phyloP scores from a whole-genome alignment of 2,329 filamentous ascomycete species.

The Ceratocystiopsis minuta region DNA sequence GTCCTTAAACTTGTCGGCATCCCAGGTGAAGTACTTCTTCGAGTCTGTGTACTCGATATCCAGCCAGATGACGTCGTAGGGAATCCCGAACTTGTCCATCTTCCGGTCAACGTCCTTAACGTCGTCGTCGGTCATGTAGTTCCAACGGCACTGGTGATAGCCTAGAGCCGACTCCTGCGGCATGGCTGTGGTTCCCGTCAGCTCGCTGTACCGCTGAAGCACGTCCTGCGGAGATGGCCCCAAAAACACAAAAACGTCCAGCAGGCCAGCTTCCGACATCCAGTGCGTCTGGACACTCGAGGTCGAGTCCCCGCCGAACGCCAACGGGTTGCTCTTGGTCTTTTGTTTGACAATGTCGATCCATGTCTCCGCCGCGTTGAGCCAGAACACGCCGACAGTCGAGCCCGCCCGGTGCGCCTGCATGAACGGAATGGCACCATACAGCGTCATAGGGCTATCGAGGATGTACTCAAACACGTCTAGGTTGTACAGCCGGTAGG shows the following conservation, averaged over 20 bases:
- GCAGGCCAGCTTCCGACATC: conserved; percentile 79
- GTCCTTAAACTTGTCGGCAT: conserved; percentile 71
- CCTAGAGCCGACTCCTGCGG: conserved; percentile 84
- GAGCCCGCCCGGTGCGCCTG: conserved; percentile 89
- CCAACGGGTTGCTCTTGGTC: conserved; percentile 54
- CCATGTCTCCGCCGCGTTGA: conserved; percentile 95
- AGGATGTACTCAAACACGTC: conserved; percentile 97
- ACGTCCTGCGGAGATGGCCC: conserved; percentile 74
- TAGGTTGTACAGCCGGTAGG: conserved; percentile 87
- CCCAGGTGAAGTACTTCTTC: conserved; percentile 98
- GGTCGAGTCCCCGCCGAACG: conserved; percentile 49
- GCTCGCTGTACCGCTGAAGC: conserved; percentile 64
- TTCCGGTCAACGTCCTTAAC: conserved; percentile 92
- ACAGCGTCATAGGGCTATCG: conserved; percentile 95
- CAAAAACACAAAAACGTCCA: conserved; percentile 90
- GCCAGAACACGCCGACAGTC: conserved; percentile 90
- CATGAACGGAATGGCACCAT: conserved; percentile 95
- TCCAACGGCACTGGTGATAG: conserved; percentile 98
- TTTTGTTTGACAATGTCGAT: conserved; percentile 79
- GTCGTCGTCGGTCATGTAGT: conserved; percentile 93
- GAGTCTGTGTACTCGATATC: conserved; percentile 95
- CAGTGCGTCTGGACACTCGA: conserved; percentile 82
- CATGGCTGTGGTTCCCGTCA: conserved; percentile 81
- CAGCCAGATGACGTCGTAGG: conserved; percentile 97
- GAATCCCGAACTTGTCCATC: conserved; percentile 88